Conservation (phyloP, 139 green algal species). For the Chlamydomonas eustigma region DNA sequence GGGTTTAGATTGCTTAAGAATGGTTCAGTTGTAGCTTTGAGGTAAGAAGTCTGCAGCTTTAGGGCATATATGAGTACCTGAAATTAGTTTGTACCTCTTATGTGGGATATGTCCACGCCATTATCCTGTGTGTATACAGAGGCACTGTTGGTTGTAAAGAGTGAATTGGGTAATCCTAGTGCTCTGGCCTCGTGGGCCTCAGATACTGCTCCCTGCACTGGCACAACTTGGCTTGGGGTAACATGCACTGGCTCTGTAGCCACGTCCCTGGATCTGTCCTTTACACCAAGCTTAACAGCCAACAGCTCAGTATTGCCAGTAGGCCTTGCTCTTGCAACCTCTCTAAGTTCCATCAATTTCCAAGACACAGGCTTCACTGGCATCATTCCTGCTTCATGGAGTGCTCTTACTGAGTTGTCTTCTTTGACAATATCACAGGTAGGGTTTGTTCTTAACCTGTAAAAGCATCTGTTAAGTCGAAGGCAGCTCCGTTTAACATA, state of each 20-base stretch:
- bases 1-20: too few species aligned
- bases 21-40: too few species aligned
- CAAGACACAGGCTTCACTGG: neutral
- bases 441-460: too few species aligned
- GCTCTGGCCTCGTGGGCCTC: neutral
- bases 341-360: neutral
- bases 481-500: too few species aligned
- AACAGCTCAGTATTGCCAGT: neutral
- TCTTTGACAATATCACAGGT: neutral
- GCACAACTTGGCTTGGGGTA: neutral
- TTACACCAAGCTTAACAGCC: neutral
- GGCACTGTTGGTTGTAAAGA: neutral
- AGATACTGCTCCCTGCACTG: neutral
- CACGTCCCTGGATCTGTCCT: neutral
- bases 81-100: too few species aligned
- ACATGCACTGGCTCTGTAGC: neutral
- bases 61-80: too few species aligned
- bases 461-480: too few species aligned
- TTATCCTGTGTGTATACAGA: too few species aligned
- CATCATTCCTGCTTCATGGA: conserved; percentile 11
- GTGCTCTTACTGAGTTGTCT: conserved; percentile 5
- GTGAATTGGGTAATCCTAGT: neutral
- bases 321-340: neutral
- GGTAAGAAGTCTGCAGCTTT: too few species aligned
- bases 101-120: too few species aligned